A percentile compares a stretch with the other conserved stretches of the same genome.
Evolutionary conservation across 345 rosid species (phyloP).

Genomic region (Dipteronia sinensis): DNA sequence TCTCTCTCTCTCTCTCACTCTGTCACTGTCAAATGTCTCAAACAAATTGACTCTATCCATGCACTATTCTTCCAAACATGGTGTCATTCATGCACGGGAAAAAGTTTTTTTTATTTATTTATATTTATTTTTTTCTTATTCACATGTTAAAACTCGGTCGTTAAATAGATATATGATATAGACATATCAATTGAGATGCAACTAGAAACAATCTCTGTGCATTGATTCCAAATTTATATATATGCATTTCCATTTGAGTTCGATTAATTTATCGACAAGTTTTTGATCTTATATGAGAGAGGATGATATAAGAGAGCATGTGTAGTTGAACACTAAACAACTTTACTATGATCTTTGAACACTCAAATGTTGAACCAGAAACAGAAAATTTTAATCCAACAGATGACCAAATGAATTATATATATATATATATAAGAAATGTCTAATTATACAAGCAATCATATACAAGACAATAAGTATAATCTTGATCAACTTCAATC

Average conservation of each 20-base stretch:
- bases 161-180: not conserved
- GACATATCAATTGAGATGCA: not conserved
- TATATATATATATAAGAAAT: not conserved
- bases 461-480: not conserved
- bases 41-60: not conserved
- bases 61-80: not conserved
- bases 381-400: not conserved
- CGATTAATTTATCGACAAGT: not conserved
- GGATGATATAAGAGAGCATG: not conserved
- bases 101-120: too few species aligned
- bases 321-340: not conserved
- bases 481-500: not conserved
- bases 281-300: not conserved
- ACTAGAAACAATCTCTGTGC: too few species aligned
- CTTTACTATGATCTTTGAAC: not conserved
- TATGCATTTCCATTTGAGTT: not conserved
- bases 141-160: too few species aligned
- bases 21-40: not conserved
- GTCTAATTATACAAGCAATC: slow-evolving; percentile 11
- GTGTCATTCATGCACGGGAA: not conserved
- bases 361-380: not conserved
- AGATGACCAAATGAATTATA: not conserved
- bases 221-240: too few species aligned
- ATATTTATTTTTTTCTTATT: too few species aligned
- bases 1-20: not conserved